Evolutionary conservation across 306 rosid genomes (phyloP).

Genomic region (Neltuma alba): DNA sequence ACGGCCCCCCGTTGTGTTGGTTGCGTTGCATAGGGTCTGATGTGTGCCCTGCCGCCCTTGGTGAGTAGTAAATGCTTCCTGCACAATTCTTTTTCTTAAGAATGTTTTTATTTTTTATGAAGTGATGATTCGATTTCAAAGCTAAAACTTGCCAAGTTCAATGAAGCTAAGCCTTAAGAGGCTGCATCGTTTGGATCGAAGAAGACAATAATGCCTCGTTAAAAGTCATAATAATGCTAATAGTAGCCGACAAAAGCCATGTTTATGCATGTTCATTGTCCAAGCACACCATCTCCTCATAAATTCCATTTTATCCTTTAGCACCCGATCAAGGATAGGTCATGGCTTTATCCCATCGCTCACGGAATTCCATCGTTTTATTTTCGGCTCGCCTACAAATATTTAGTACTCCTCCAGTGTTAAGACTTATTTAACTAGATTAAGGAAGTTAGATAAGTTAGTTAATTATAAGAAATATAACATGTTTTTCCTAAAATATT

Average conservation of each 20-base stretch:
- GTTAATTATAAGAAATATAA: too few species aligned
- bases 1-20: too few species aligned
- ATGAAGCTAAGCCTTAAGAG: background rate
- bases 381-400: background rate
- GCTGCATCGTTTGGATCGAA: background rate
- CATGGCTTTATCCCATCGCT: background rate
- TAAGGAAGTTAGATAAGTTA: too few species aligned
- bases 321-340: background rate
- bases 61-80: too few species aligned
- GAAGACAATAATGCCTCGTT: background rate
- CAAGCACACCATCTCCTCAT: background rate
- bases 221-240: background rate
- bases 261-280: background rate
- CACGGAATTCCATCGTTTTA: background rate
- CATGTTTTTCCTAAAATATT: too few species aligned
- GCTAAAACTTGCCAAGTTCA: background rate
- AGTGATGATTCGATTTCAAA: background rate
- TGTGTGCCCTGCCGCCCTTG: too few species aligned
- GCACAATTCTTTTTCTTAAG: too few species aligned
- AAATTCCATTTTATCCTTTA: background rate
- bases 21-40: too few species aligned
- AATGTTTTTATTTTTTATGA: too few species aligned
- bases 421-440: too few species aligned
- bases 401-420: too few species aligned
- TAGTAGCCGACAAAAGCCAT: background rate